Base-by-base conservation (phyloP, 148 eudicot genomes). In the Rhododendron molle region DNA sequence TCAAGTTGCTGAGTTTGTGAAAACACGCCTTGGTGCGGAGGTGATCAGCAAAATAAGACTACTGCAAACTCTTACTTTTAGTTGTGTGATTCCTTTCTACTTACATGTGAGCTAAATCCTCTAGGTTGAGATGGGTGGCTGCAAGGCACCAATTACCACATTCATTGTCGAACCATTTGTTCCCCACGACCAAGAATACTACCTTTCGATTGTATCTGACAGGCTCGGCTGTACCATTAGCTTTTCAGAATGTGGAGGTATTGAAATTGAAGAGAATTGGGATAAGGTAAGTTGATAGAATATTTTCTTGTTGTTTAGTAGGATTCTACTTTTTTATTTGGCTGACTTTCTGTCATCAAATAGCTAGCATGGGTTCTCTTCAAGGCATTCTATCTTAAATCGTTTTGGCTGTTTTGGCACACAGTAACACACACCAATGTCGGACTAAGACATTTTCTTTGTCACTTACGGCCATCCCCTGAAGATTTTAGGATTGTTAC, bases 221-320 rank as follows among this genome's bases (percentile, higher is more conserved):
- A 90, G 99, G 89, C 96, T 97, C 47, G 99, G 99, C 40, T 92
- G 92, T 85, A 94, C 96, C 86, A 85, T 97, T 65, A 95, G 98
- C 95, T 97, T 97, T 84, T 97, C 99, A 12, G 99, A 97, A 83
- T 97, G 99, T 90, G 99, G 99, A 90, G 99, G 99, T 84, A 95
- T 97, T 90, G 99, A 97, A 15, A 97, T 97, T 72, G 99, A 97
- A 89, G 99, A 97, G 92, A 97, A 97, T 91, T 97, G 99, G 99
- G 99, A 97, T 88, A 95, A 97, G 99, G 99, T 95, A 88, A 62
- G 62, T 76, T 43, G 18, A 83, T 54, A 12, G 26, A 65, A 47
- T 5, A 23, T 47, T 34, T 85, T 81, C 81, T 43, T 94, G 93
- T 93, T 90, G 97, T 3, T 82, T 65, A 82, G 54, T 65, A 30